Conservation (phyloP, 352 stramenopile species). For the Globisporangium irregulare region DNA sequence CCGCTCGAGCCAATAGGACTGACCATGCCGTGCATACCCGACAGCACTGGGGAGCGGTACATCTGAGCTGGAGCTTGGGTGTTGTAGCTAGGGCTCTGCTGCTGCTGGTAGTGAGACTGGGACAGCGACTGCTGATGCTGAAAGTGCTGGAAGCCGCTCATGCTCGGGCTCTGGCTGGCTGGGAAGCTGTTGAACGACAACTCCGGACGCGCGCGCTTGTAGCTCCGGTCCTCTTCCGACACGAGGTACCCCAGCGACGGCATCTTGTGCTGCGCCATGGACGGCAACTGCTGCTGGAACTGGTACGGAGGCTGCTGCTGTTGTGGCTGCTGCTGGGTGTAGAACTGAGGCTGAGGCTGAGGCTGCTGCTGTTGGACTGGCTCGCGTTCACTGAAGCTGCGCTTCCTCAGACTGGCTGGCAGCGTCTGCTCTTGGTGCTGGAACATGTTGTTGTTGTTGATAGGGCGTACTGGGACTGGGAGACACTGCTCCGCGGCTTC, state of each 20-base stretch:
- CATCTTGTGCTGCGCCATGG: conserved; percentile 30
- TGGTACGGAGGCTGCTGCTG: conserved; percentile 26
- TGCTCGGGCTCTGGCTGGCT: conserved; percentile 24
- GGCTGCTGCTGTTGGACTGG: conserved; percentile 14
- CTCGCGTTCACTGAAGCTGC: conserved; percentile 20
- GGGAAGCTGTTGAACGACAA: conserved; percentile 25
- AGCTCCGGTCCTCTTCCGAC: conserved; percentile 20
- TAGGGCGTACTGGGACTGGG: conserved; percentile 12
- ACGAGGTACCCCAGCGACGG: conserved; percentile 38
- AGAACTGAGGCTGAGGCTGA: conserved; percentile 14
- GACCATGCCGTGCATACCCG: conserved; percentile 7
- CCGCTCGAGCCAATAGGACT: conserved; percentile 11
- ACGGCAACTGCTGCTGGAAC: conserved; percentile 25
- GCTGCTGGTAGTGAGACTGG: background rate
- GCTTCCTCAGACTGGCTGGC: background rate
- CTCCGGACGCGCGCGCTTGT: conserved; percentile 37
- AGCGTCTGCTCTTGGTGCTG: conserved; percentile 16
- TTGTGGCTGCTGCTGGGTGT: conserved; percentile 6
- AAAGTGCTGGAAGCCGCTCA: conserved; percentile 6
- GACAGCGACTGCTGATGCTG: conserved; percentile 14
- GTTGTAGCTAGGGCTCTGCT: background rate
- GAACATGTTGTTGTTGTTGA: conserved; percentile 12
- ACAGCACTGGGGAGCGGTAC: conserved; percentile 20
- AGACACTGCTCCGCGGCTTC: conserved; percentile 55
- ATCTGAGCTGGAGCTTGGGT: conserved; percentile 8